Base-by-base conservation (phyloP, 495 filamentous ascomycete genomes). In the Annulohypoxylon maeteangense region DNA sequence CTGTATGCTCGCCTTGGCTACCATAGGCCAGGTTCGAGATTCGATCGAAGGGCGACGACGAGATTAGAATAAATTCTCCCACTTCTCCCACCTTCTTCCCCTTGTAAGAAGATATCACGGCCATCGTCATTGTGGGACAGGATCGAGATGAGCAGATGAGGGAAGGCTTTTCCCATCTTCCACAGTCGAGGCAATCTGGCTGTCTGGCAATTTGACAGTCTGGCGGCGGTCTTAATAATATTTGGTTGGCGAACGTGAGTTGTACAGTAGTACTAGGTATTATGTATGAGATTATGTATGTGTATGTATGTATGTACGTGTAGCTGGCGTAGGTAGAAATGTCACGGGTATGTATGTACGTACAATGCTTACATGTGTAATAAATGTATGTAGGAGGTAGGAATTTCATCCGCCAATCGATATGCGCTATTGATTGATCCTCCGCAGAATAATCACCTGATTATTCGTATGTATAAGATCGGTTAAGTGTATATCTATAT, bases 81-180 rank as follows among this genome's bases (percentile, higher is more conserved):
- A 14, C 36, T n/a, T 40, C 10, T 23, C 4, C 16, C 36, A 14
- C 36, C 14, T 40, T 4, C 14, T 3, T 11, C 34, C 14, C 48
- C 27, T 61, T 47, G 27, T 10, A 48, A 54, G 40, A 44, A 47
- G 34, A 40, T 64, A 59, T 59, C 60, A 59, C 53, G n/a, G 22
- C 18, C 31, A 59, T 62, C 67, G 71, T 74, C 67, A 74, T 71
- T 61, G 71, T 70, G 67, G 67, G 67, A 70, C 67, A 67, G 65
- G 71, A 74, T 74, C 71, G 71, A 74, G 71, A 74, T 74, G 67
- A n/a, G 22, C n/a, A n/a, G n/a, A n/a, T n/a, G n/a, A n/a, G 12
- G 36, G 22, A 59, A 11, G 22, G 7, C n/a, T n/a, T n/a, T 12
- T 27, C 7, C 20, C 1, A 10, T 27, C 31, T 59, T 44, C n/a